Conservation (phyloP, 2,329 filamentous ascomycete genomes). For the Nakataea oryzae region DNA sequence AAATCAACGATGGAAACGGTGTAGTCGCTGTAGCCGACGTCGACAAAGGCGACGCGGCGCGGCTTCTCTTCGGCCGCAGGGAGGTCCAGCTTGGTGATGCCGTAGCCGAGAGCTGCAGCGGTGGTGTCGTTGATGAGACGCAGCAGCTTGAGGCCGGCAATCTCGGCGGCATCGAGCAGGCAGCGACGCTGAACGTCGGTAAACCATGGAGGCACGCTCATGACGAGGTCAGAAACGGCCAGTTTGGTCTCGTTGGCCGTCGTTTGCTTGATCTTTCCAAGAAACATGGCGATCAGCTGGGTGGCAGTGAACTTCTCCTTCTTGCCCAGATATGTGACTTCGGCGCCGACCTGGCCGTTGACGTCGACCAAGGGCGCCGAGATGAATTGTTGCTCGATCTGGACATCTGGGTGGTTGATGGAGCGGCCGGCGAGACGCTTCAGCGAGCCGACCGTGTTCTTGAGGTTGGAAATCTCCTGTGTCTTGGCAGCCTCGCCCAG, state of each 20-base stretch:
- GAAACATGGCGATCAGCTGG: constrained; percentile 88
- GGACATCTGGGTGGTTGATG: constrained; percentile 81
- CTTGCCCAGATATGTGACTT: constrained; percentile 87
- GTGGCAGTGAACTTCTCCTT: constrained; percentile 93
- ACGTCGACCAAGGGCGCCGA: constrained; percentile 80
- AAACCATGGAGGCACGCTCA: constrained; percentile 95
- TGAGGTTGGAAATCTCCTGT: constrained; percentile 97
- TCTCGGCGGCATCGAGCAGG: constrained; percentile 83
- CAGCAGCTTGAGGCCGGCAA: constrained; percentile 85
- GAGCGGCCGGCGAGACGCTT: constrained; percentile 86
- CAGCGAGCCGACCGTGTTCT: constrained; percentile 91
- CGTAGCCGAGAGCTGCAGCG: constrained; percentile 88
- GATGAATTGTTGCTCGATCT: constrained; percentile 86
- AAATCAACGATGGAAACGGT: constrained; percentile 92
- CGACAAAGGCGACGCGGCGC: constrained; percentile 80
- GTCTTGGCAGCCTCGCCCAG: constrained; percentile 95
- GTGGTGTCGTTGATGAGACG: constrained; percentile 97
- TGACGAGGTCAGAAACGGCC: constrained; percentile 83
- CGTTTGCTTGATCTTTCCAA: constrained; percentile 88
- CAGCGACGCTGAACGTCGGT: constrained; percentile 85
- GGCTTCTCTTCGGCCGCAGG: constrained; percentile 84
- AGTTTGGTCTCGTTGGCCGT: constrained; percentile 79
- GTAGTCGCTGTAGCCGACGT: constrained; percentile 95
- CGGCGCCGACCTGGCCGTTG: constrained; percentile 88
- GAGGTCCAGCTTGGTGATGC: constrained; percentile 95